phyloP scores from a whole-genome alignment of 352 stramenopile species.

The Halophytophthora polymorphica region DNA sequence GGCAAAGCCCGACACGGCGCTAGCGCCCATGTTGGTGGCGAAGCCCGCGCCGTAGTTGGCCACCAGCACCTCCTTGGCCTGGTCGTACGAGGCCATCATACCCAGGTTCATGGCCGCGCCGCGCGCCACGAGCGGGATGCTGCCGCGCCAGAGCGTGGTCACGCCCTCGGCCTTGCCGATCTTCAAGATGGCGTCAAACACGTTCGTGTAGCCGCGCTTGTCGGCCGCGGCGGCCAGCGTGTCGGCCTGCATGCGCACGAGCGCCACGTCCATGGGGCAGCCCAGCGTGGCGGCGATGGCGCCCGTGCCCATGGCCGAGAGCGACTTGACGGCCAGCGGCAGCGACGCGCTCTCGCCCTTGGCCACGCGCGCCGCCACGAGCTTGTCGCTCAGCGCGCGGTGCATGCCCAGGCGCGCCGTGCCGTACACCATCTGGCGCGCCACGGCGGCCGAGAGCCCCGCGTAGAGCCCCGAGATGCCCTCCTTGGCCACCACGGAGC shows the following conservation, averaged over 20 bases:
- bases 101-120: constrained; percentile 99
- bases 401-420: constrained; percentile 85
- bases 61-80: constrained; percentile 93
- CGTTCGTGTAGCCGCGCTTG: constrained; percentile 98
- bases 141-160: constrained; percentile 88
- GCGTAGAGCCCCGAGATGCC: constrained; percentile 83
- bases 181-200: constrained; percentile 94
- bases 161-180: constrained; percentile 89
- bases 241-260: constrained; percentile 98
- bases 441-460: constrained; percentile 75
- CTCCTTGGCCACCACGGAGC: constrained; percentile 77
- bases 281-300: constrained; percentile 94
- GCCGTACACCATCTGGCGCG: constrained; percentile 85
- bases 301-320: constrained; percentile 70
- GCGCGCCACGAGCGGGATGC: constrained; percentile 92
- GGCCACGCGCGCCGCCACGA: constrained; percentile 65
- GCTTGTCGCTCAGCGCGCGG: constrained; percentile 76
- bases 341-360: constrained; percentile 68
- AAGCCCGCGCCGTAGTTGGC: constrained; percentile 67
- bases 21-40: constrained; percentile 92
- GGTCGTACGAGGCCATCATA: constrained; percentile 99
- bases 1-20: constrained; percentile 95
- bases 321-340: constrained; percentile 70
- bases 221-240: constrained; percentile 89
- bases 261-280: constrained; percentile 97